Conservation (phyloP, 1,139 yeast species). For the Eremothecium gossypii region DNA sequence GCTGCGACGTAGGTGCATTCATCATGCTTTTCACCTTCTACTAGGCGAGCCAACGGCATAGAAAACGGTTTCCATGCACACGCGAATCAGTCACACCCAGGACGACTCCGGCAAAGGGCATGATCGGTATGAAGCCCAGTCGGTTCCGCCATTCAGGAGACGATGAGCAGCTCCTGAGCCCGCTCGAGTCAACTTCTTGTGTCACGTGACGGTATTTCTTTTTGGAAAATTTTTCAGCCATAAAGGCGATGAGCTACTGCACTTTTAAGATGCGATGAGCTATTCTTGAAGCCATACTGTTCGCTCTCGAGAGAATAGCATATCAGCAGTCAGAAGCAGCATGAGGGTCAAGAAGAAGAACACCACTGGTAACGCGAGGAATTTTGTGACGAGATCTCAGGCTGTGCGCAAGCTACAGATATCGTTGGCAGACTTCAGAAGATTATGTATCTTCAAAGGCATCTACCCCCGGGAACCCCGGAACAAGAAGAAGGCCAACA, state of each 20-base stretch:
- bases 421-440: constrained; percentile 94
- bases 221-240: constrained; percentile 2
- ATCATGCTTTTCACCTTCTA: no score
- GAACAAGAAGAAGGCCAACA: constrained; percentile 92
- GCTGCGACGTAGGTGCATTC: no score
- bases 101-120: no score
- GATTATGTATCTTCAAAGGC: constrained; percentile 95
- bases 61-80: no score
- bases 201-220: constrained; percentile 3
- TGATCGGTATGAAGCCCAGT: no score
- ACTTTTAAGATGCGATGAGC: constrained; percentile 14
- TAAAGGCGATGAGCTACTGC: constrained; percentile 1
- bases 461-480: constrained; percentile 94
- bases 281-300: background rate
- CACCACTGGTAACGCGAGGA: constrained; percentile 81
- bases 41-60: no score
- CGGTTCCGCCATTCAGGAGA: no score
- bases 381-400: constrained; percentile 88
- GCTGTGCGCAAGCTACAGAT: constrained; percentile 90
- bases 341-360: constrained; percentile 67
- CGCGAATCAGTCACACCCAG: no score
- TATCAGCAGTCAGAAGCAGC: background rate
- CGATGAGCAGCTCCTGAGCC: no score
- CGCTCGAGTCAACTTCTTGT: background rate
- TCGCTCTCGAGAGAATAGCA: background rate